Evolutionary conservation across 176 grass and related monocot species (phyloP).

Genomic region (Carex cristatella): DNA sequence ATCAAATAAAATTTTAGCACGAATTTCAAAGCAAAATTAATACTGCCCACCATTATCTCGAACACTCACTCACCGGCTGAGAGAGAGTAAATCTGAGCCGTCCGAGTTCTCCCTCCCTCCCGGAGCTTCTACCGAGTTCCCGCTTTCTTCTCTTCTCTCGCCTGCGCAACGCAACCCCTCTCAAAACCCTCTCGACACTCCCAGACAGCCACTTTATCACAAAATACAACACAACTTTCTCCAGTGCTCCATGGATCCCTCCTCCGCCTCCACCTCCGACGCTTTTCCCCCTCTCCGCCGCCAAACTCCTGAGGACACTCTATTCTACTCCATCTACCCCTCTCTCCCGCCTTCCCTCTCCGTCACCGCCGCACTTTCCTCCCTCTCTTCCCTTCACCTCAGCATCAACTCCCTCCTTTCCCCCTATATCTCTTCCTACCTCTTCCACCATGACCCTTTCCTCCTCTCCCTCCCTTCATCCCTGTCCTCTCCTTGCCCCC

Average conservation of each 20-base stretch:
- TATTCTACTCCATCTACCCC: conserved; percentile 83
- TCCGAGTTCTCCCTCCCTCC: neutral
- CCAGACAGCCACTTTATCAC: neutral
- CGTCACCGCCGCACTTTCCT: conserved; percentile 29
- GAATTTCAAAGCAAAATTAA: no score
- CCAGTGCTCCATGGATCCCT: neutral
- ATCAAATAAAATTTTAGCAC: no score
- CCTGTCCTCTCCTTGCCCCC: conserved; percentile 36
- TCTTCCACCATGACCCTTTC: conserved; percentile 75
- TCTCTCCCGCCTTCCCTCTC: conserved; percentile 28
- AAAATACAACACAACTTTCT: neutral
- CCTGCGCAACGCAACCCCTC: neutral
- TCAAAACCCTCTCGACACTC: conserved; percentile 11
- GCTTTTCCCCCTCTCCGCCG: conserved; percentile 40
- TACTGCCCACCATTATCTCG: no score
- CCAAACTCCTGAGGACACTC: conserved; percentile 65
- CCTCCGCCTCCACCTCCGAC: conserved; percentile 30
- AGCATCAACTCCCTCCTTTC: conserved; percentile 48
- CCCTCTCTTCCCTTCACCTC: conserved; percentile 57
- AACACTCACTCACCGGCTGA: no score
- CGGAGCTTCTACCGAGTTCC: conserved; percentile 3
- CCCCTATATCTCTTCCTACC: conserved; percentile 40
- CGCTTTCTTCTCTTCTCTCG: conserved; percentile 16
- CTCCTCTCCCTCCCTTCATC: conserved; percentile 44
- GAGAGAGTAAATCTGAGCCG: no score